A percentile compares a stretch with the other conserved stretches of the same genome.
Conservation (phyloP, 2,329 filamentous ascomycete genomes). For the Aureobasidium sp. region DNA sequence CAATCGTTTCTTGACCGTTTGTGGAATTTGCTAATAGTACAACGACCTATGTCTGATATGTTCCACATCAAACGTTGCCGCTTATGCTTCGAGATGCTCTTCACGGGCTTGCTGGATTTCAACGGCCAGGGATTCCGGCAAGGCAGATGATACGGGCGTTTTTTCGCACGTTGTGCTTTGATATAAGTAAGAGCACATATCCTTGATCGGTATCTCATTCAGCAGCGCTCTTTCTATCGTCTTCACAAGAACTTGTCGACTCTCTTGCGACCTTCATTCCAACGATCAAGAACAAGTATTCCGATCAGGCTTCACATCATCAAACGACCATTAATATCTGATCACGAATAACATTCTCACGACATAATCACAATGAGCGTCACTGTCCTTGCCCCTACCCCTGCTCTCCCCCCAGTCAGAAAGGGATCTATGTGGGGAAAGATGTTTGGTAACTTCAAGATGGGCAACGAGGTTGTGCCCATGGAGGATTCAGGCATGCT, state of each 20-base stretch:
- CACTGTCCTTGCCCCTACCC: constrained; percentile 12
- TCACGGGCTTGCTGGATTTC: constrained; percentile 1
- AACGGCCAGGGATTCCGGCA: constrained; percentile 11
- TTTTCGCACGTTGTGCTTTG: constrained; percentile 15
- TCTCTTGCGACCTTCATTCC: neutral
- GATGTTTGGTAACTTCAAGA: constrained; percentile 12
- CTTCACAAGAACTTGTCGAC: neutral
- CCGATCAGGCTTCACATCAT: neutral
- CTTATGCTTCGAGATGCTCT: constrained; percentile 7
- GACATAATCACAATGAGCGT: constrained; percentile 10
- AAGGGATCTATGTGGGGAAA: constrained; percentile 8
- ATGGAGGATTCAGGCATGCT: neutral
- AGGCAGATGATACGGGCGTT: constrained; percentile 6
- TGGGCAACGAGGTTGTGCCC: constrained; percentile 2
- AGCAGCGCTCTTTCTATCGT: constrained; percentile 11
- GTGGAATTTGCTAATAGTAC: constrained; percentile 14
- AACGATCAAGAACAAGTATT: constrained; percentile 1
- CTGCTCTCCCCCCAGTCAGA: constrained; percentile 9
- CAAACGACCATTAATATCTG: neutral
- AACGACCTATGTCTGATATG: constrained; percentile 15
- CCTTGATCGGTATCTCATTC: neutral
- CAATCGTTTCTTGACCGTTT: constrained; percentile 6
- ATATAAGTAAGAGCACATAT: constrained; percentile 14
- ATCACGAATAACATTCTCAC: constrained; percentile 1
- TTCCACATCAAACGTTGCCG: constrained; percentile 4